These are phyloP conservation scores for Ceratocystis eucalypticola DNA, from an alignment of 2,329 filamentous ascomycete species.

Conservation along the genomic window DNA sequence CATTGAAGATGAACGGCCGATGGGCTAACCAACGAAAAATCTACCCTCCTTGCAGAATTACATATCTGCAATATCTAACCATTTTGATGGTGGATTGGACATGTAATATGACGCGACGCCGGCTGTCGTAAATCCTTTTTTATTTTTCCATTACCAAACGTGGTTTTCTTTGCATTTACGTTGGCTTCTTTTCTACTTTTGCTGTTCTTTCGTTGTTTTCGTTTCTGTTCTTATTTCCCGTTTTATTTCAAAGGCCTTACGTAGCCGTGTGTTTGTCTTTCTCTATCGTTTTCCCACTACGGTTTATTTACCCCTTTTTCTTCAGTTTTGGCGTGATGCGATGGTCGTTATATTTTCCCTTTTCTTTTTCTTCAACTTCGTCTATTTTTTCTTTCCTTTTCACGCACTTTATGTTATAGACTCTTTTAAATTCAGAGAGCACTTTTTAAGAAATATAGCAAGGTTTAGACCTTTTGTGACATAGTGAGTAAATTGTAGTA, in stretches of 20 bases:
- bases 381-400: conserved; percentile 1
- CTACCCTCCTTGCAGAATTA: conserved; percentile 32
- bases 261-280: conserved; percentile 14
- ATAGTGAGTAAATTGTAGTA: too few relatives aligned
- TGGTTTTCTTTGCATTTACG: conserved; percentile 19
- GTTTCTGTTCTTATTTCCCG: conserved; percentile 5
- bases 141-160: conserved; percentile 6
- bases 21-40: conserved; percentile 8
- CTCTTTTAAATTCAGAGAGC: conserved; percentile 12
- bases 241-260: conserved; percentile 12
- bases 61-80: conserved; percentile 4
- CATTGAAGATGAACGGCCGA: background rate
- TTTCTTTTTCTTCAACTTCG: conserved; percentile 7
- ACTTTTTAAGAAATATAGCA: background rate
- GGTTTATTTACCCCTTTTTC: conserved; percentile 13
- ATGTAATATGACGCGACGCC: conserved; percentile 11
- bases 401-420: conserved; percentile 17
- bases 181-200: conserved; percentile 12
- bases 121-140: conserved; percentile 11
- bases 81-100: background rate
- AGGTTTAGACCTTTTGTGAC: too few relatives aligned
- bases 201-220: conserved; percentile 19
- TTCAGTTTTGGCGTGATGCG: conserved; percentile 12
- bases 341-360: conserved; percentile 8
- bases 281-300: background rate